Percentiles rank a stretch among this genome's conserved stretches.
phyloP scores from a whole-genome alignment of 208 protist genomes.

The Wallacemonas collosoma region DNA sequence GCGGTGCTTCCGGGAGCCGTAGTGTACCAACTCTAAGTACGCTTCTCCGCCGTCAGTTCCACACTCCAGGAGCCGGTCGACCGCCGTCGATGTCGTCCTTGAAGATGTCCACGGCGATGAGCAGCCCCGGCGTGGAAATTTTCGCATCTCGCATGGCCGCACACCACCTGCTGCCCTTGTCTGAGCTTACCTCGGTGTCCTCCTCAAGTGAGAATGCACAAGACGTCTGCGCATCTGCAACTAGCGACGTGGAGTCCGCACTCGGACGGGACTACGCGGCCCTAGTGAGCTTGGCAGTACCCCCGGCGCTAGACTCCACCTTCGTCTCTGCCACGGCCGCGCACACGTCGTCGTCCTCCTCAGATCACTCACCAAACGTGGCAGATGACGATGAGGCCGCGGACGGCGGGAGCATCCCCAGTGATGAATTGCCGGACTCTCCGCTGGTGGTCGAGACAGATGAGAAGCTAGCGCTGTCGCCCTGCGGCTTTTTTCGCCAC shows the following conservation, averaged over 20 bases:
- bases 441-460: background rate
- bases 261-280: background rate
- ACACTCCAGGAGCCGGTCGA: no score
- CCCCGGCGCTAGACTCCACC: background rate
- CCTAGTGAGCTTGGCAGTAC: background rate
- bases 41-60: constrained; percentile 4
- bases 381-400: background rate
- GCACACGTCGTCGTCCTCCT: no score
- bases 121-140: no score
- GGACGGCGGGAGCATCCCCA: background rate
- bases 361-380: background rate
- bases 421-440: background rate
- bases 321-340: background rate
- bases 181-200: background rate
- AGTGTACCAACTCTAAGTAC: background rate
- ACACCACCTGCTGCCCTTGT: background rate
- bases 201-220: background rate
- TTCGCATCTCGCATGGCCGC: no score
- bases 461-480: background rate
- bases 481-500: constrained; percentile 1
- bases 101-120: no score
- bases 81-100: no score
- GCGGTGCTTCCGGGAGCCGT: no score
- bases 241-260: no score
- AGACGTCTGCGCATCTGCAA: no score